Evolutionary conservation across 306 rosid species (phyloP).

Genomic region (Arachis hypogaea): DNA sequence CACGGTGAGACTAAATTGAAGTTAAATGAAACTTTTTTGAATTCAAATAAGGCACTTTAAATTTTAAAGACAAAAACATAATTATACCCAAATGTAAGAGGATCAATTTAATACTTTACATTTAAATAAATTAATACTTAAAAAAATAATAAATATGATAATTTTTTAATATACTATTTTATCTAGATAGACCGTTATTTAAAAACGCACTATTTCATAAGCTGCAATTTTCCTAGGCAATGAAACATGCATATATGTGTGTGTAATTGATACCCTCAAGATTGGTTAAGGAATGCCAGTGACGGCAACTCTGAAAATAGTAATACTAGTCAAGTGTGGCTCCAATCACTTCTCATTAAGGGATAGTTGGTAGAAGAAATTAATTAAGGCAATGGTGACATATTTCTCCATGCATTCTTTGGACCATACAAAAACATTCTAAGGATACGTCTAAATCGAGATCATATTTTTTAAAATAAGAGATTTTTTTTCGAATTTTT

Average conservation of each 20-base stretch:
- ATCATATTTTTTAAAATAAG: no score
- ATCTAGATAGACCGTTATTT: no score
- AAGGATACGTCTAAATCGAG: background rate
- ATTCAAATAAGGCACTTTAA: no score
- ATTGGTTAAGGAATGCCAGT: background rate
- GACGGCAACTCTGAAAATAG: background rate
- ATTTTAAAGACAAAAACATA: no score
- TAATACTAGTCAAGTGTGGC: background rate
- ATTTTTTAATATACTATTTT: no score
- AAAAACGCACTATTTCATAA: conserved; percentile 29
- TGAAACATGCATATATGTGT: background rate
- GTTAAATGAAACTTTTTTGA: no score
- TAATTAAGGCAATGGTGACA: background rate
- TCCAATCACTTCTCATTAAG: conserved; percentile 22
- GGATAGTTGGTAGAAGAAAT: background rate
- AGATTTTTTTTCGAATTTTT: no score
- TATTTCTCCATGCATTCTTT: background rate
- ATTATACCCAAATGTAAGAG: no score
- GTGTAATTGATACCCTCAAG: background rate
- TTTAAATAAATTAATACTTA: no score
- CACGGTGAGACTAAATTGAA: no score
- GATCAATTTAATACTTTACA: no score
- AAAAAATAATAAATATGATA: no score
- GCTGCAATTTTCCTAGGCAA: conserved; percentile 35
- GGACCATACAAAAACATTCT: conserved; percentile 8